Evolutionary conservation across 1,284 basidiomycete genomes (phyloP), one percentile per base, ranked within the genome.

Genomic region (Pterulicium gracile): DNA sequence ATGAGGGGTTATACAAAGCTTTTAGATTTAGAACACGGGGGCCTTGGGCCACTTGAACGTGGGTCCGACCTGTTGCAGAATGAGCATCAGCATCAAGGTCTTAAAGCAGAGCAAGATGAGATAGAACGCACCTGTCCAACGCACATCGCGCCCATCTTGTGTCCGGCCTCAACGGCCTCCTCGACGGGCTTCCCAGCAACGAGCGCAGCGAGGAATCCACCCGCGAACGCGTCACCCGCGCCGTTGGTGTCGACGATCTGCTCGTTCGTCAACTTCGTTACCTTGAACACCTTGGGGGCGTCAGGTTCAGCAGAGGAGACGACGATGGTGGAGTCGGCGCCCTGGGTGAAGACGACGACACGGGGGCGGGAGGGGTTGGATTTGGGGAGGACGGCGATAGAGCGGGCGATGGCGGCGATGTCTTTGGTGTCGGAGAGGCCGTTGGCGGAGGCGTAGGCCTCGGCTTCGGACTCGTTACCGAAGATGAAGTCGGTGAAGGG

Each of bases 211-310:
- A 98, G 63, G 72, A 98, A 94, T 43, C 91, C 96, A 52, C 96
- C 96, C n/a, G 93, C 92, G 57, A 98, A 98, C 45, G 92, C 93
- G 64, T 99, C 96, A 45, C 96, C 96, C n/a, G 96, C 96, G 46
- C 91, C 96, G 67, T 98, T 99, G 48, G 96, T 99, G 66, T 98
- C 96, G 49, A 97, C 83, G 56, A 99, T 95, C 62, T 85, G 62
- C 48, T 75, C 75, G 53, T 73, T 70, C 45, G 65, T 58, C 51
- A 97, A 71, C 44, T 77, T 70, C 48, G 70, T 62, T 43, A 95
- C 89, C 24, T 70, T 56, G 67, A 72, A 86, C 12, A 71, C 64
- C 72, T 74, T 75, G 12, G 72, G 66, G 36, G 58, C 62, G 19
- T 78, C 72, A 2, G 77, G 69, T 12, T 77, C 70, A 35, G 68